phyloP scores from a whole-genome alignment of 306 rosid species.

The Cucurbita pepo region DNA sequence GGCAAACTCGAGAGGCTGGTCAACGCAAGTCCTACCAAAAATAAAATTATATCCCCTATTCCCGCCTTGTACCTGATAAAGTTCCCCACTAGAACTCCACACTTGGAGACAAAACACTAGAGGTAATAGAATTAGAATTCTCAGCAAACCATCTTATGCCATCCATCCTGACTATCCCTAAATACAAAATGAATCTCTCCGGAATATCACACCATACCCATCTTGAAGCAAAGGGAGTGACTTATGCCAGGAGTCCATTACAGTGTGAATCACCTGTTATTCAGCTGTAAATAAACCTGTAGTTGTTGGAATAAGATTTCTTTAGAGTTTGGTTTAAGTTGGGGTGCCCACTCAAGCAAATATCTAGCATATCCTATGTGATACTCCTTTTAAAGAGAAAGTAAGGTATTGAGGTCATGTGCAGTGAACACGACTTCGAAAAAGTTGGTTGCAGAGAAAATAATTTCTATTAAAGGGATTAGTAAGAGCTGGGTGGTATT shows the following conservation, averaged over 20 bases:
- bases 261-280: not conserved
- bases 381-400: not conserved
- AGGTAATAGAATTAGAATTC: not conserved
- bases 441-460: not conserved
- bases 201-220: not conserved
- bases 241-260: not conserved
- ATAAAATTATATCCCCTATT: not conserved
- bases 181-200: not conserved
- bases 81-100: not conserved
- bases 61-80: not conserved
- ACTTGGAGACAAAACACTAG: not conserved
- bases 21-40: not conserved
- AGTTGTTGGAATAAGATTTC: not conserved
- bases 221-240: not conserved
- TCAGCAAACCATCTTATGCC: not conserved
- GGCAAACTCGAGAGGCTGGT: not conserved
- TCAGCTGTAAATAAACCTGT: not conserved
- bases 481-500: not conserved
- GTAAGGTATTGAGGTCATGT: not conserved
- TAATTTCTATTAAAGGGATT: not conserved
- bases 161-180: not conserved
- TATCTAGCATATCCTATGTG: not conserved
- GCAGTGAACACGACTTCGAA: not conserved
- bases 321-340: not conserved
- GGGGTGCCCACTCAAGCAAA: not conserved